Conservation (phyloP, 176 grass and related monocot species). For the Lolium rigidum region DNA sequence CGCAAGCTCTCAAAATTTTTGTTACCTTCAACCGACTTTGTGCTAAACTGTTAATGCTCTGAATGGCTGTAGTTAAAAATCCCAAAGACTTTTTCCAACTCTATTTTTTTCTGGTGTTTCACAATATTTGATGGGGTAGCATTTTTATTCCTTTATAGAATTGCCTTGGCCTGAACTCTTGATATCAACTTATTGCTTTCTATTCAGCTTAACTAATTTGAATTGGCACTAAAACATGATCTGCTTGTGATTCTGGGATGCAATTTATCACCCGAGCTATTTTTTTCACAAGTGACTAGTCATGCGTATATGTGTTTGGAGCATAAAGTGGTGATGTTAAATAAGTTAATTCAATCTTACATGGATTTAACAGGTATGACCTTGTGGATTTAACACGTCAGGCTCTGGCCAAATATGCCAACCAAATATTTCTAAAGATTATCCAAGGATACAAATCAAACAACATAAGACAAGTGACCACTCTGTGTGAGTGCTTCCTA, state of each 20-base stretch:
- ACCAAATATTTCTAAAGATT: constrained; percentile 64
- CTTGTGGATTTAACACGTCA: constrained; percentile 87
- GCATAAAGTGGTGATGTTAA: neutral
- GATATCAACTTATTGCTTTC: neutral
- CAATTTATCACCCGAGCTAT: neutral
- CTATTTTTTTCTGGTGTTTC: neutral
- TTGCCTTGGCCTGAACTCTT: neutral
- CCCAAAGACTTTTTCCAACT: neutral
- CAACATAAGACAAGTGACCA: constrained; percentile 50
- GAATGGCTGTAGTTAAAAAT: neutral
- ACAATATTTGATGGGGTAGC: constrained; percentile 4
- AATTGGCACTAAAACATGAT: neutral
- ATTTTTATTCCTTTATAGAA: neutral
- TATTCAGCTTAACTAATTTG: constrained; percentile 12
- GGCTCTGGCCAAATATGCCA: constrained; percentile 81
- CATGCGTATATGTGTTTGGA: constrained; percentile 11
- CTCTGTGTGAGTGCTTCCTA: constrained; percentile 56
- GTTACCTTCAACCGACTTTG: neutral
- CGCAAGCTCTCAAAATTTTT: neutral
- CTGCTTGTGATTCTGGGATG: neutral
- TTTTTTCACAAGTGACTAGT: neutral
- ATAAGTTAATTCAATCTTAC: constrained; percentile 21
- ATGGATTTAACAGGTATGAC: constrained; percentile 61
- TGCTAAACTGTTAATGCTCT: constrained; percentile 6
- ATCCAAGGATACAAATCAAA: constrained; percentile 66